A percentile compares a stretch with the other conserved stretches of the same genome.
phyloP scores from a whole-genome alignment of 2,329 filamentous ascomycete genomes.

The Colletotrichum incanum region DNA sequence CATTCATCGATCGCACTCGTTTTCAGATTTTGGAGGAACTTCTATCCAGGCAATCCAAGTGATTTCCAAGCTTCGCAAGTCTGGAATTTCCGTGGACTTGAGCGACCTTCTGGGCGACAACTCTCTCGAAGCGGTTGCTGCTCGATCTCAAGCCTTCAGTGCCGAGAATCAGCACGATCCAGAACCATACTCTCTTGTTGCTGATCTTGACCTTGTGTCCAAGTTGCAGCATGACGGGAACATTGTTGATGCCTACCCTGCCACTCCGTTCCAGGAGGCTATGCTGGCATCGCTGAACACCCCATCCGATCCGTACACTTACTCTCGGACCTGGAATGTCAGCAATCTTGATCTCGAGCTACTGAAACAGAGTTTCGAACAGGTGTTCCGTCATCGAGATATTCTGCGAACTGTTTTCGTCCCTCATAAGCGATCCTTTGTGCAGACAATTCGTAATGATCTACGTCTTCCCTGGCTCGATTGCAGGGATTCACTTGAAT shows the following conservation, averaged over 20 bases:
- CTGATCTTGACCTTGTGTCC: neutral
- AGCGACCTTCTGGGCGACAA: neutral
- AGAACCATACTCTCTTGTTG: conserved; percentile 39
- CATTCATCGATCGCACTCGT: conserved; percentile 33
- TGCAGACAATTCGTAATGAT: conserved; percentile 4
- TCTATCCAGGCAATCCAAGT: conserved; percentile 45
- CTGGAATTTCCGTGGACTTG: neutral
- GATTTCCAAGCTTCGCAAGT: conserved; percentile 27
- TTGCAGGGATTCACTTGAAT: neutral
- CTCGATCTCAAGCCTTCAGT: neutral
- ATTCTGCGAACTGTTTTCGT: conserved; percentile 45
- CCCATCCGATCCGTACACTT: conserved; percentile 41
- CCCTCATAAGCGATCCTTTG: conserved; percentile 3
- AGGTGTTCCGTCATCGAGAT: conserved; percentile 36
- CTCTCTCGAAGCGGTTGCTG: neutral
- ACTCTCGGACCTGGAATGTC: conserved; percentile 43
- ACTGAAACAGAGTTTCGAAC: conserved; percentile 36
- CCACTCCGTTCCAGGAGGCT: conserved; percentile 47
- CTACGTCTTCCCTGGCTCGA: conserved; percentile 11
- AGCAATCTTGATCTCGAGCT: conserved; percentile 26
- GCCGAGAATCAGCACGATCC: neutral
- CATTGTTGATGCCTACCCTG: conserved; percentile 46
- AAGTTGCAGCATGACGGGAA: neutral
- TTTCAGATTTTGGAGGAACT: conserved; percentile 44
- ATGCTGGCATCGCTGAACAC: conserved; percentile 40